Percentiles rank a stretch among this genome's conserved stretches.
phyloP scores from a whole-genome alignment of 768 basidiomycete species.

The Mycena metata region DNA sequence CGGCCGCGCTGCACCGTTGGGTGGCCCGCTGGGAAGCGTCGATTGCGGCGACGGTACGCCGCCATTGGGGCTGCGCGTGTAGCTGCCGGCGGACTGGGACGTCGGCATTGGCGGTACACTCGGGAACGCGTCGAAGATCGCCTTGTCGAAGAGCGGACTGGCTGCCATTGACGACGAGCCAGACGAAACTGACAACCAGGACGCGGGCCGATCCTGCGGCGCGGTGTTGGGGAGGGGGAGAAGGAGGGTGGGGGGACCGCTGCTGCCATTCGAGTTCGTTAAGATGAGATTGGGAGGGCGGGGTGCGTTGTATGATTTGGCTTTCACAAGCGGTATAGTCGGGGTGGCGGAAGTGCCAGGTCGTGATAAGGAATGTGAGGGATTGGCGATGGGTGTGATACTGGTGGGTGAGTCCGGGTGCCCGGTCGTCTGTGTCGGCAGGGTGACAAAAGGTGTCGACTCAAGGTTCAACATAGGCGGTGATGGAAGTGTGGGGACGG shows the following conservation, averaged over 20 bases:
- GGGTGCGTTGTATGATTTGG: conserved; percentile 33
- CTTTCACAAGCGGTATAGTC: conserved; percentile 14
- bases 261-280: not conserved
- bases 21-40: not conserved
- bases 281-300: conserved; percentile 32
- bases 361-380: conserved; percentile 1
- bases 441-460: conserved; percentile 38
- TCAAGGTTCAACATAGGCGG: conserved; percentile 39
- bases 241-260: conserved; percentile 7
- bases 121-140: conserved; percentile 80
- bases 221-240: conserved; percentile 28
- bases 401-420: conserved; percentile 13
- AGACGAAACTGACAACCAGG: conserved; percentile 63
- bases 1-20: not conserved
- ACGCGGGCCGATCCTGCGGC: conserved; percentile 50
- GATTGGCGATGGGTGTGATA: conserved; percentile 29
- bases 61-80: too few species aligned
- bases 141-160: conserved; percentile 67
- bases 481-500: conserved; percentile 15
- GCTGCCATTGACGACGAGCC: conserved; percentile 50
- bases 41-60: conserved; percentile 14
- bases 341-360: too few species aligned
- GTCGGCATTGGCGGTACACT: conserved; percentile 70
- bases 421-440: conserved; percentile 39
- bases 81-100: conserved; percentile 23